A percentile compares a stretch with the other conserved stretches of the same genome.
Conservation (phyloP, 2,329 filamentous ascomycete genomes). For the Pseudocercospora fuligena region DNA sequence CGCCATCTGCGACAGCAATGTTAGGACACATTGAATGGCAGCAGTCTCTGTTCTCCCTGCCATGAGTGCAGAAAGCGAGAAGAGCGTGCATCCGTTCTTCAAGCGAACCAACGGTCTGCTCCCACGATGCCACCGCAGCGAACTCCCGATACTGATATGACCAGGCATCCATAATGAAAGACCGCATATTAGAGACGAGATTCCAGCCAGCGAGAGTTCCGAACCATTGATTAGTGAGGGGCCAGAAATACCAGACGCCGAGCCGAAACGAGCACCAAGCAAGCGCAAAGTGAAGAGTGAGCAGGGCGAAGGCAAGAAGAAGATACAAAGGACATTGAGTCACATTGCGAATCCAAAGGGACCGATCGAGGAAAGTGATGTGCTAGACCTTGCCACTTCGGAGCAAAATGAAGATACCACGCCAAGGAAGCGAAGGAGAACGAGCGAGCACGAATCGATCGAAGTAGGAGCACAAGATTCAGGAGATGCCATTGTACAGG, state of each 20-base stretch:
- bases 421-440: slow-evolving; percentile 47
- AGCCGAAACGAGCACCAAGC: slow-evolving; percentile 23
- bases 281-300: slow-evolving; percentile 26
- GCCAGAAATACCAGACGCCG: slow-evolving; percentile 8
- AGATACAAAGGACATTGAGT: slow-evolving; percentile 38
- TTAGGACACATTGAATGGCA: slow-evolving; percentile 28
- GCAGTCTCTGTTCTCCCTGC: slow-evolving; percentile 28
- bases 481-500: neutral
- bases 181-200: neutral
- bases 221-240: slow-evolving; percentile 3
- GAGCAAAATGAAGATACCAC: slow-evolving; percentile 37
- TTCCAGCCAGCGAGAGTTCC: neutral
- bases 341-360: slow-evolving; percentile 33
- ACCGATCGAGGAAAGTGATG: neutral
- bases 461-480: slow-evolving; percentile 19
- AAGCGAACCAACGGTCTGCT: slow-evolving; percentile 26
- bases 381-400: slow-evolving; percentile 8
- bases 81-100: slow-evolving; percentile 41
- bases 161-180: slow-evolving; percentile 3
- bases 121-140: neutral
- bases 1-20: neutral
- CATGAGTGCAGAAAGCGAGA: slow-evolving; percentile 34
- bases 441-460: slow-evolving; percentile 32
- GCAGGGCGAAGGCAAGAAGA: slow-evolving; percentile 23
- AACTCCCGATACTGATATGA: slow-evolving; percentile 7